These are phyloP conservation scores for Misopates orontium DNA, from an alignment of 257 asterid species.

Conservation along the genomic window DNA sequence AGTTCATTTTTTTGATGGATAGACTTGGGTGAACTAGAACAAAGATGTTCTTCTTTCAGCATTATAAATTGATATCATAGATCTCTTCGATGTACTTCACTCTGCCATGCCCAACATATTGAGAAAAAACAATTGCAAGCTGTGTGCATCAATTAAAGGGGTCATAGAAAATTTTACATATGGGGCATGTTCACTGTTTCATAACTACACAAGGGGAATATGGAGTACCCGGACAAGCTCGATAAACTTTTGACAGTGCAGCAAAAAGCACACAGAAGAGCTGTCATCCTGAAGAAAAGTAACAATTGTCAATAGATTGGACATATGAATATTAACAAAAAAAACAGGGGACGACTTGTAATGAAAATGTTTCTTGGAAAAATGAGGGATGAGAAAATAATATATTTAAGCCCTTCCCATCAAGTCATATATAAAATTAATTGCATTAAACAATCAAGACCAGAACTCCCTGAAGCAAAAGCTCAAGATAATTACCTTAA, in stretches of 20 bases:
- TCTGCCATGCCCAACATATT: neutral
- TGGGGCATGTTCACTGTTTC: neutral
- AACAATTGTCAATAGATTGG: slow-evolving; percentile 22
- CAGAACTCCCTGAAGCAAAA: slow-evolving; percentile 16
- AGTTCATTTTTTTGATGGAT: neutral
- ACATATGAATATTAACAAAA: slow-evolving; percentile 6
- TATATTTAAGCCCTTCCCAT: neutral
- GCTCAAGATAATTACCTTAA: slow-evolving; percentile 55
- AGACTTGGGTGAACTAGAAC: neutral
- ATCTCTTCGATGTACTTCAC: neutral
- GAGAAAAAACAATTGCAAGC: neutral
- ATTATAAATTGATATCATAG: neutral
- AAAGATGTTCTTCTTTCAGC: neutral
- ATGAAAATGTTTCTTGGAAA: neutral
- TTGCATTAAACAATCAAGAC: slow-evolving; percentile 3
- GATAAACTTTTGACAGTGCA: slow-evolving; percentile 82
- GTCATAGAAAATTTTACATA: neutral
- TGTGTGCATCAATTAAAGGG: neutral
- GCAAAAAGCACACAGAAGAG: slow-evolving; percentile 74
- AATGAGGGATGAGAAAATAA: neutral
- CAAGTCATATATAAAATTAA: slow-evolving; percentile 1
- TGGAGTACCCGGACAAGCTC: slow-evolving; percentile 82
- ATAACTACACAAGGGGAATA: slow-evolving; percentile 18
- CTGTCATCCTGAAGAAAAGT: slow-evolving; percentile 62
- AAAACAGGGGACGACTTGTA: slow-evolving; percentile 6